Evolutionary conservation across 2,329 filamentous ascomycete species (phyloP), one percentile per base, ranked within the genome.

Genomic region (Colletotrichum sp.): DNA sequence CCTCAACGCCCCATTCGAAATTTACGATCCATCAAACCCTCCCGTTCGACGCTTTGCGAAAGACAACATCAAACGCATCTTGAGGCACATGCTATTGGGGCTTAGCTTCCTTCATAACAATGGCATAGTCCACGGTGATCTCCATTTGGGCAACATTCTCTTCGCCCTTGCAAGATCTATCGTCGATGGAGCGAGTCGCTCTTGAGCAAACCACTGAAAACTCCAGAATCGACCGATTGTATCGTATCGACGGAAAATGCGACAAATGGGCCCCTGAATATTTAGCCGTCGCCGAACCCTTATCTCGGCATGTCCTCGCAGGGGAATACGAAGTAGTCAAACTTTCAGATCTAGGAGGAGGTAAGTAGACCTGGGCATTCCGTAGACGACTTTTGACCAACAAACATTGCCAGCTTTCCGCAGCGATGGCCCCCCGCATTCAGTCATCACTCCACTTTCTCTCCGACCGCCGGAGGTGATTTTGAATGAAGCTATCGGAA

Each of bases 1-100:
- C 24, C 63, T 79, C 4, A 77, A 78, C 4, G 75, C 62, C 24
- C 54, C 70, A 2, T 59, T 58, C 9, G 76, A 78, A 34, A 18
- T 54, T 1, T 51, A 58, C 27, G 64, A 75, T 9, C 58, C 66
- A 2, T n/a, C 18, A 4, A 55, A 66, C 0, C 27, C 43, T 2
- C 63, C 63, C 15, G 6, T 36, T 21, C n/a, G 31, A 6, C 29
- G 63, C 31, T 57, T 66, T 1, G 29, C n/a, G 1, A n/a, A 34
- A n/a, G 63, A 1, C 1, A 38, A 36, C 0, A 57, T 51, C 1
- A 66, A 57, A 2, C 47, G 59, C 0, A 69, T 66, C 0, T 29
- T 75, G 9, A 43, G 70, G 2, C 21, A 73, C 2, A 24, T 75
- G n/a, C 66, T 75, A 1, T 59, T 13, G 2, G 62, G 69, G 6